Evolutionary conservation across 2,329 filamentous ascomycete species (phyloP).

Genomic region (Aspergillus phoenicis): DNA sequence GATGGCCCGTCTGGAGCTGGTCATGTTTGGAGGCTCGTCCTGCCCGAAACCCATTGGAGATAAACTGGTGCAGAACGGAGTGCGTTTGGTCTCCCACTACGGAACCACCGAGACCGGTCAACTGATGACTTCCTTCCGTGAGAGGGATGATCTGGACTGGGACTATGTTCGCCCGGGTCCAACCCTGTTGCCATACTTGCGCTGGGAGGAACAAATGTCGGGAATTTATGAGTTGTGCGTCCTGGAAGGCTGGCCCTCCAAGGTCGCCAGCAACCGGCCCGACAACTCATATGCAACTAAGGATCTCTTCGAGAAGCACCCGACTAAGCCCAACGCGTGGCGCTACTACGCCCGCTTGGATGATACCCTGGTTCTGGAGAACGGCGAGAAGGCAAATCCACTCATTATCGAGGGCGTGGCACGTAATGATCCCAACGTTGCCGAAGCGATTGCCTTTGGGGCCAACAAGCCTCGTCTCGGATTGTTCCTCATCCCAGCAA

Average conservation of each 20-base stretch:
- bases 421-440: conserved; percentile 54
- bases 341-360: conserved; percentile 51
- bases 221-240: conserved; percentile 42
- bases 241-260: conserved; percentile 41
- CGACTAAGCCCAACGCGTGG: conserved; percentile 47
- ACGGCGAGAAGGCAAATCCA: conserved; percentile 55
- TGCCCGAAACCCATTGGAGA: conserved; percentile 64
- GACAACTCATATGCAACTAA: conserved; percentile 53
- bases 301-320: conserved; percentile 51
- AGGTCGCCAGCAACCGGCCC: conserved; percentile 48
- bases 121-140: conserved; percentile 63
- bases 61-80: conserved; percentile 53
- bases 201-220: conserved; percentile 37
- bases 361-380: conserved; percentile 51
- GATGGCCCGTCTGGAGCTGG: conserved; percentile 52
- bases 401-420: conserved; percentile 57
- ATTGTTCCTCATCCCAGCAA: conserved; percentile 56
- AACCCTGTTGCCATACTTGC: conserved; percentile 46
- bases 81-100: conserved; percentile 60
- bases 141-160: conserved; percentile 59
- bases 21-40: conserved; percentile 60
- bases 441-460: conserved; percentile 62
- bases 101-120: conserved; percentile 64
- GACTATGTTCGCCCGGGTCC: conserved; percentile 57
- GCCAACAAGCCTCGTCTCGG: conserved; percentile 57